Base-by-base conservation (phyloP, 768 basidiomycete genomes). In the Mycena capillaripes region DNA sequence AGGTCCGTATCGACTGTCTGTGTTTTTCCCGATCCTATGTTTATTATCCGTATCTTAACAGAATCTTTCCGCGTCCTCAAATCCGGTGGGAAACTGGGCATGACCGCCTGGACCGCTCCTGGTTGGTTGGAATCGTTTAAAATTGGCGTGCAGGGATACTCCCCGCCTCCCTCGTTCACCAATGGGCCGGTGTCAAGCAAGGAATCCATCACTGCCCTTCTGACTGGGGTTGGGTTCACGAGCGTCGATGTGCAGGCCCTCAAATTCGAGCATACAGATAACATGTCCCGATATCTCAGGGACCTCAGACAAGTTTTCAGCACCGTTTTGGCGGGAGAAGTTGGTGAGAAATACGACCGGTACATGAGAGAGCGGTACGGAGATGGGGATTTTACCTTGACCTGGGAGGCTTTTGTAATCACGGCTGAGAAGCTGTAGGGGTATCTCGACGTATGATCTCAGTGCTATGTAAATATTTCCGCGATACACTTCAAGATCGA, bases 111-210 rank as follows among this genome's bases (percentile, higher is more conserved):
- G 70, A 61, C 30, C 12, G 2, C 38, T n/a, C 65, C 70, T 3
- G 65, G 65, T 42, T 71, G 70, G 70, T 65, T 71, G 25, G 65
- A 60, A 19, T 53, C 64, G 4, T 23, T 71, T 25, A 36, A 53
- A 25, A 12, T 32, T n/a, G 64, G 12, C 0, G 23, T 58, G 34
- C 27, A 34, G 4, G 70, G 42, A 2, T 66, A 40, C 38, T 21
- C 23, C 44, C 6, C 11, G 21, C 64, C 70, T 36, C 64, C 70
- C 38, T 34, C 34, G 23, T 58, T 70, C 44, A 42, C 66, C 32
- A 25, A 30, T 12, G 60, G 60, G 25, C 46, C 61, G 2, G 11
- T 34, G 21, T 16, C 55, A 2, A 32, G 60, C 23, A 50, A 56
- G 9, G 61, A 67, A 23, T 27, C 59, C 44, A 27, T 59, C 36